phyloP scores from a whole-genome alignment of 2,329 filamentous ascomycete genomes.

The Alternaria novae-zelandiae region DNA sequence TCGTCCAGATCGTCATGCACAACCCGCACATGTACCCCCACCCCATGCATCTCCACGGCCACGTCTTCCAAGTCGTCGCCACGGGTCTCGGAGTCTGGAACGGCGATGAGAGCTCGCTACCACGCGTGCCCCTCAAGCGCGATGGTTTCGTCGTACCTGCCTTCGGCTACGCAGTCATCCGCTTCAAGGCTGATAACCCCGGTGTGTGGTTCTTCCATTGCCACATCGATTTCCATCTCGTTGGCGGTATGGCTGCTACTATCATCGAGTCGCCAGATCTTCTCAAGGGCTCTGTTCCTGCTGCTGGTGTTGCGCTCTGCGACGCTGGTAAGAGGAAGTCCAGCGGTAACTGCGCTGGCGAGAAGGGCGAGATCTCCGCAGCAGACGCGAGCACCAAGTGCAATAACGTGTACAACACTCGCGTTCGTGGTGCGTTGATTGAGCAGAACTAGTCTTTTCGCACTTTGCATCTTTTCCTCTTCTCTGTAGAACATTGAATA shows the following conservation, averaged over 20 bases:
- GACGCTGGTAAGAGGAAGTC: constrained; percentile 2
- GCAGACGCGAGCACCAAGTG: constrained; percentile 26
- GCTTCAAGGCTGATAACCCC: constrained; percentile 61
- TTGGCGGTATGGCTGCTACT: constrained; percentile 35
- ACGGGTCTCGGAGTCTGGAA: constrained; percentile 40
- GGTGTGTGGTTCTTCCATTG: constrained; percentile 50
- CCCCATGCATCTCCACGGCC: constrained; percentile 53
- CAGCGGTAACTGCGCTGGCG: constrained; percentile 32
- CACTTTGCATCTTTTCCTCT: neutral
- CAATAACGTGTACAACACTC: constrained; percentile 37
- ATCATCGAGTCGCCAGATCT: constrained; percentile 40
- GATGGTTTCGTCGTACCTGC: constrained; percentile 39
- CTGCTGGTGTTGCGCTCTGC: constrained; percentile 21
- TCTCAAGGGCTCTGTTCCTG: constrained; percentile 17
- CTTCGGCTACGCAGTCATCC: constrained; percentile 52
- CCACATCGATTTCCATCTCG: constrained; percentile 42
- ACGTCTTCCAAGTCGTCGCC: constrained; percentile 63
- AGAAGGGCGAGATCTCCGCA: constrained; percentile 17
- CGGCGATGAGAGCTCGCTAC: constrained; percentile 18
- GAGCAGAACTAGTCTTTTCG: neutral
- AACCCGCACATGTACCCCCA: constrained; percentile 35
- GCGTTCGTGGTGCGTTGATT: neutral
- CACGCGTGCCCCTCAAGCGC: constrained; percentile 33
- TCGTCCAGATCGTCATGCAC: constrained; percentile 52
- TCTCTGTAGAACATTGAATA: neutral